Conservation (phyloP, 1,139 yeast species). For the Geotrichum fermentans region DNA sequence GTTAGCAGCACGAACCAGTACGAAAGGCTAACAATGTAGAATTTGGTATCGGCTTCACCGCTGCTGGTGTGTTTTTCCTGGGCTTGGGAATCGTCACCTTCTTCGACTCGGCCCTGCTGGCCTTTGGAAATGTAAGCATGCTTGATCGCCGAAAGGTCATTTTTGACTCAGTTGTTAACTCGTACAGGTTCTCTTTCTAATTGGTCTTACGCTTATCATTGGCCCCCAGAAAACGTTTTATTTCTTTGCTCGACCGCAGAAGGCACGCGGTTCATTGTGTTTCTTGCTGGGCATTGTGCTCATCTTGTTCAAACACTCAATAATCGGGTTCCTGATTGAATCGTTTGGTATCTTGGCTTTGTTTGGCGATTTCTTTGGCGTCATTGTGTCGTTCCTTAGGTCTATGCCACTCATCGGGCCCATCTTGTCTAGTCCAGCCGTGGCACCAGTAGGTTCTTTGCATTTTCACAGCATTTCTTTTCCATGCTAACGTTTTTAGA, state of each 20-base stretch:
- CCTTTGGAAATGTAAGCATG: slow-evolving; percentile 66
- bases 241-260: slow-evolving; percentile 83
- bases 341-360: slow-evolving; percentile 81
- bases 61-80: slow-evolving; percentile 76
- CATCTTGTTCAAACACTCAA: slow-evolving; percentile 71
- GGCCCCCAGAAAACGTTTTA: slow-evolving; percentile 80
- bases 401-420: slow-evolving; percentile 89
- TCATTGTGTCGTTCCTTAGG: slow-evolving; percentile 82
- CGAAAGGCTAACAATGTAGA: slow-evolving; percentile 47
- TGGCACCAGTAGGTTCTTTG: slow-evolving; percentile 59
- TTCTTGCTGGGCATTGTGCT: slow-evolving; percentile 69
- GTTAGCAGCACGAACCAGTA: too few relatives aligned
- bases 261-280: slow-evolving; percentile 79
- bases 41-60: slow-evolving; percentile 90
- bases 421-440: slow-evolving; percentile 66
- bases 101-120: slow-evolving; percentile 84
- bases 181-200: slow-evolving; percentile 52
- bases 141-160: too few relatives aligned
- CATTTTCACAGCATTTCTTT: not conserved
- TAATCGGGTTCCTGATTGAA: slow-evolving; percentile 80
- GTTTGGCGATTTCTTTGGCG: slow-evolving; percentile 89
- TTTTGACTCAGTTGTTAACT: too few relatives aligned
- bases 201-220: slow-evolving; percentile 78
- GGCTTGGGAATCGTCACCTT: slow-evolving; percentile 77
- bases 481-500: slow-evolving; percentile 12